Percentiles rank a stretch among this genome's conserved stretches.
These are phyloP conservation scores for Pythium vanterpoolii DNA, from an alignment of 352 stramenopile species.

Conservation along the genomic window DNA sequence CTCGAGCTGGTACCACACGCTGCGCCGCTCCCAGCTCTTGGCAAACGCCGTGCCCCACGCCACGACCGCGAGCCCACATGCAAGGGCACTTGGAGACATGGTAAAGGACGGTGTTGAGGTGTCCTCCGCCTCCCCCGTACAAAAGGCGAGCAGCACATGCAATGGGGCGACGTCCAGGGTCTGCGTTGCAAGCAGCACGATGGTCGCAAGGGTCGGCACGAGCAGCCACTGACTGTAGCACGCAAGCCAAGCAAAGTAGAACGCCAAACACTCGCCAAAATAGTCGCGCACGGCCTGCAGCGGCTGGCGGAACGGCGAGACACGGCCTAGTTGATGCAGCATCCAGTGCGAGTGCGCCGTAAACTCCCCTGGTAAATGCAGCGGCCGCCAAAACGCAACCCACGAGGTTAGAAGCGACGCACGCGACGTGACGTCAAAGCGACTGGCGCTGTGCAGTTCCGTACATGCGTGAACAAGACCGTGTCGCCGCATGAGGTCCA, in stretches of 20 bases:
- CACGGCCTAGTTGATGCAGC: constrained; percentile 33
- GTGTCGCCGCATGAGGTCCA: constrained; percentile 25
- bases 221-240: constrained; percentile 80
- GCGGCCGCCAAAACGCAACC: constrained; percentile 56
- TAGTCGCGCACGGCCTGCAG: constrained; percentile 78
- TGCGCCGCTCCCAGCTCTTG: constrained; percentile 58
- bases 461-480: constrained; percentile 31
- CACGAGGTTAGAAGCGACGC: constrained; percentile 36
- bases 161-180: constrained; percentile 4
- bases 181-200: constrained; percentile 25
- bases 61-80: constrained; percentile 32
- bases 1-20: constrained; percentile 55
- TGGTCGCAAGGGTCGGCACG: constrained; percentile 35
- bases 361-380: constrained; percentile 35
- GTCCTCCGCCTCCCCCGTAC: not conserved
- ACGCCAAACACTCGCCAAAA: constrained; percentile 85
- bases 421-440: constrained; percentile 42
- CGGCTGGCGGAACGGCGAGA: constrained; percentile 64
- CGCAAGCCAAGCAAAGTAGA: constrained; percentile 89
- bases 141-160: constrained; percentile 24
- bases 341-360: constrained; percentile 37
- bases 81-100: not conserved
- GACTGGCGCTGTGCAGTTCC: constrained; percentile 54
- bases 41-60: constrained; percentile 48
- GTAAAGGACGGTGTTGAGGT: not conserved